Evolutionary conservation across 805 yeast species (phyloP).

Genomic region (Metschnikowia baotianmanensis): DNA sequence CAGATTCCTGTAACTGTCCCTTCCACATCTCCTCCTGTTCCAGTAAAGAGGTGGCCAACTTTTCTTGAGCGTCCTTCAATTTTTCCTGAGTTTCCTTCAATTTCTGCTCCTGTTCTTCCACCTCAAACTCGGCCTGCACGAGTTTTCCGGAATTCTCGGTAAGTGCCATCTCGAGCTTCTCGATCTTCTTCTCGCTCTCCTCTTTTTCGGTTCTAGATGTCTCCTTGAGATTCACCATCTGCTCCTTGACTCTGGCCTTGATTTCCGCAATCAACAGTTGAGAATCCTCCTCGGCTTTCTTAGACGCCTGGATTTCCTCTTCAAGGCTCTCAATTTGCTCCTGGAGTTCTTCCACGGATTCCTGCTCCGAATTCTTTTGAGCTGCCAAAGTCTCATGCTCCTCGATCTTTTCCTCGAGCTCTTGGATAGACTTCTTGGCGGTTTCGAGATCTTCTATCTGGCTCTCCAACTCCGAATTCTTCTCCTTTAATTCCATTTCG

Average conservation of each 20-base stretch:
- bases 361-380: too few relatives aligned
- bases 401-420: neutral
- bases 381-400: too few relatives aligned
- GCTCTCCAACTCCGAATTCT: neutral
- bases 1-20: slow-evolving; percentile 1
- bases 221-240: too few relatives aligned
- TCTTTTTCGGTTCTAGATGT: neutral
- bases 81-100: slow-evolving; percentile 11
- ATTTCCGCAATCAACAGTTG: too few relatives aligned
- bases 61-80: neutral
- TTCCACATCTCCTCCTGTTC: neutral
- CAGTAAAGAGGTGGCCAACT: too few relatives aligned
- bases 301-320: too few relatives aligned
- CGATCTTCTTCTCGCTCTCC: neutral
- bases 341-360: too few relatives aligned
- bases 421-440: neutral
- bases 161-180: neutral
- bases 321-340: too few relatives aligned
- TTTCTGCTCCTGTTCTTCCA: neutral
- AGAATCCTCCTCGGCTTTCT: too few relatives aligned
- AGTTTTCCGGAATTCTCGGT: slow-evolving; percentile 1
- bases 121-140: neutral
- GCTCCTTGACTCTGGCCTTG: too few relatives aligned
- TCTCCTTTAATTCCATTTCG: neutral
- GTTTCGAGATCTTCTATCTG: neutral